Base-by-base conservation (phyloP, 2,329 filamentous ascomycete genomes). In the Fusarium compactum region DNA sequence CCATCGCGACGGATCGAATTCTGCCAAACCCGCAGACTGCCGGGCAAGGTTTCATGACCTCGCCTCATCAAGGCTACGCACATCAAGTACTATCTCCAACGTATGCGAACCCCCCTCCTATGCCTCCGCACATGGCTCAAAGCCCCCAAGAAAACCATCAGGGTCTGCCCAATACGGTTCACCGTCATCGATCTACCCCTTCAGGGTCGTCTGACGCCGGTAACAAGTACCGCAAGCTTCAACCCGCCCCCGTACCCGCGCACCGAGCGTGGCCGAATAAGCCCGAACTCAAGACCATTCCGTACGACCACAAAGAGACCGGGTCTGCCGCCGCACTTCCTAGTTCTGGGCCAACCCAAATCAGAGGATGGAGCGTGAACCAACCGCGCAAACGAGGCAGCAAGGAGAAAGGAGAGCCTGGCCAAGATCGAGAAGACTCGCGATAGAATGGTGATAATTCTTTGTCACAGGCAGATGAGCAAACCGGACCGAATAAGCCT, bases 251-350 rank as follows among this genome's bases (percentile, higher is more conserved):
- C 1, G 82, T 87, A 25, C 83, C 86, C 9, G 81, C 85, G 30
- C 86, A 87, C 73, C 81, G 83, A 45, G 82, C 82, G 64, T 85
- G 82, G 76, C 75, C 78, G 9, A 80, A 80, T 58, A 84, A 83
- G 71, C 82, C 84, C 18, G 86, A 89, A 70, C 80, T 89, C n/a
- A 85, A 87, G 59, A 88, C 87, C 6, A 86, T 88, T 6, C 85
- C 85, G 40, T 89, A 89, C 68, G 85, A 86, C 22, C 88, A 89
- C 74, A 89, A 89, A 74, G 87, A 89, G 71, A 88, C 87, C 45
- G 81, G 82, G 6, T 83, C 86, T 4, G 83, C 83, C 20, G 86
- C 88, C 52, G 85, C 86, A 16, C 82, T 88, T 30, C 87, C 87
- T 11, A 83, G 83, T 50, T 85, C 84, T 18, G 87, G 86, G 0